Conservation (phyloP, 306 rosid genomes). For the Calophaca sinica region DNA sequence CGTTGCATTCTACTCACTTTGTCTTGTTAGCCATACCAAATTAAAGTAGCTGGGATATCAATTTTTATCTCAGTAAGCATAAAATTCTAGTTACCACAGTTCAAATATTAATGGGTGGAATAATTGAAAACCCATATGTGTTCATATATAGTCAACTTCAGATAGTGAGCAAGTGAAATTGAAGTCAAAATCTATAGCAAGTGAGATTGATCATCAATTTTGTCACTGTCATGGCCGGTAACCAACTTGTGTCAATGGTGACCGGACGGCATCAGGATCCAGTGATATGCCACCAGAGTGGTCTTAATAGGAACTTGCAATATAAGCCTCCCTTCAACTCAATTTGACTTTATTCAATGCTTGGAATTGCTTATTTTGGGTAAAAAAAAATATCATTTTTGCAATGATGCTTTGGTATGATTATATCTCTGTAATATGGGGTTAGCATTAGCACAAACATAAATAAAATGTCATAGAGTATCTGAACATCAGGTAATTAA, state of each 20-base stretch:
- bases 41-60: slow-evolving; percentile 7
- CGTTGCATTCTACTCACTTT: too few relatives aligned
- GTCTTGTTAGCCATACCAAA: not conserved
- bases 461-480: not conserved
- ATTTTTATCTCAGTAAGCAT: slow-evolving; percentile 1
- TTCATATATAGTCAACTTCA: slow-evolving; percentile 45
- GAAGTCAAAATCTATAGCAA: slow-evolving; percentile 44
- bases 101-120: slow-evolving; percentile 4
- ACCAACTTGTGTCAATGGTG: slow-evolving; percentile 49
- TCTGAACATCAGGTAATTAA: slow-evolving; percentile 7
- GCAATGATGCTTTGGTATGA: slow-evolving; percentile 48
- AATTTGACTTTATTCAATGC: slow-evolving; percentile 38
- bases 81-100: slow-evolving; percentile 3
- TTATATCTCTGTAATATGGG: slow-evolving; percentile 28
- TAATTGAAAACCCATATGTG: not conserved
- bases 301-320: slow-evolving; percentile 54
- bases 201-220: slow-evolving; percentile 45
- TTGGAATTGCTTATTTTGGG: slow-evolving; percentile 33
- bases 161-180: slow-evolving; percentile 32
- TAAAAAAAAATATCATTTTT: slow-evolving; percentile 44
- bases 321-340: slow-evolving; percentile 27
- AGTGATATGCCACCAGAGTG: slow-evolving; percentile 55
- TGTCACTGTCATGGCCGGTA: slow-evolving; percentile 62
- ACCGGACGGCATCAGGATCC: slow-evolving; percentile 53
- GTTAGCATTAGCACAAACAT: slow-evolving; percentile 25